A percentile compares a stretch with the other conserved stretches of the same genome.
These are phyloP conservation scores for Fusarium sp. DNA, from an alignment of 2,329 filamentous ascomycete species.

Conservation along the genomic window DNA sequence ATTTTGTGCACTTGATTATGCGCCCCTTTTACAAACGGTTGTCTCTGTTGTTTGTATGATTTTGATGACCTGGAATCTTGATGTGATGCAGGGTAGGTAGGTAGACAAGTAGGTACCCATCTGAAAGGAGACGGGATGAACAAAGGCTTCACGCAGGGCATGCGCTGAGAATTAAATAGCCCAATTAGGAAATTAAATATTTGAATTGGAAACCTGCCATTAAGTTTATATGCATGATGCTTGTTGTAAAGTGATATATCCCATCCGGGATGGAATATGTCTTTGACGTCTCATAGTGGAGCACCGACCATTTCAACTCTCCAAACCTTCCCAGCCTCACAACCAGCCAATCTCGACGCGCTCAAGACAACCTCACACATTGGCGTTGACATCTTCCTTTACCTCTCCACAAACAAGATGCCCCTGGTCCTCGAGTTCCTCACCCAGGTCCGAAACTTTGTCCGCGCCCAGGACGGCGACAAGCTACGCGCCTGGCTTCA, in stretches of 20 bases:
- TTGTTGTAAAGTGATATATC: not conserved
- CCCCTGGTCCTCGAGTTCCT: slow-evolving; percentile 78
- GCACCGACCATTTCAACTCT: slow-evolving; percentile 25
- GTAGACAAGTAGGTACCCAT: not conserved
- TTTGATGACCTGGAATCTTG: not conserved
- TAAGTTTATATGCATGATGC: not conserved
- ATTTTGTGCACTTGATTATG: not conserved
- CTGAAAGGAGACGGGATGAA: not conserved
- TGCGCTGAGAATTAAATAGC: not conserved
- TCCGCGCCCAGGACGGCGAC: slow-evolving; percentile 73
- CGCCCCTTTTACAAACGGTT: not conserved
- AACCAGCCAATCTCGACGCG: not conserved
- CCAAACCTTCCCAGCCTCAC: slow-evolving; percentile 4
- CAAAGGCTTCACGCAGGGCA: not conserved
- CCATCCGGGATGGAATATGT: not conserved
- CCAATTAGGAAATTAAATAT: not conserved
- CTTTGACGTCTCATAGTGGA: slow-evolving; percentile 31
- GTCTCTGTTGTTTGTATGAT: not conserved
- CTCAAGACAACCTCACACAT: slow-evolving; percentile 12
- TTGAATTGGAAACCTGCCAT: not conserved
- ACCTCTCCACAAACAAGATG: slow-evolving; percentile 59
- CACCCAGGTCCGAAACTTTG: slow-evolving; percentile 65
- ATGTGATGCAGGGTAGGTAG: not conserved
- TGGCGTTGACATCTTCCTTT: slow-evolving; percentile 9
- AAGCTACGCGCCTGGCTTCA: slow-evolving; percentile 77